Evolutionary conservation across 306 rosid genomes (phyloP), one percentile per base, ranked within the genome.

Genomic region (Cyclanthera cordifolia): DNA sequence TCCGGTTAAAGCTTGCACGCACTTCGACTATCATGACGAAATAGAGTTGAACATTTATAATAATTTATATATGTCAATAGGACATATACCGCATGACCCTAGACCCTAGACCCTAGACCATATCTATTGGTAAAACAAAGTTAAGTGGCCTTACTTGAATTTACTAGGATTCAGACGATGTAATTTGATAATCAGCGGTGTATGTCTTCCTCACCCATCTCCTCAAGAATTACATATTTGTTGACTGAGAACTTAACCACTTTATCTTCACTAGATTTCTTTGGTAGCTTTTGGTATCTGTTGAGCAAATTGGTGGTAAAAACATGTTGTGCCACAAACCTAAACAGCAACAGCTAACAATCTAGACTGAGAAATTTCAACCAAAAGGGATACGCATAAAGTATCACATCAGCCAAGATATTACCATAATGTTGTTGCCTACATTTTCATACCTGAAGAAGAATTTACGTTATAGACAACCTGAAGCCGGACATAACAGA

Each of bases 401-500:
- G 68, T n/a, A 61, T 61, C 28, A 19, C 4, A 61, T 5, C 50
- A 39, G 11, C 10, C 28, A 61, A 61, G 34, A 21, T 12, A 52
- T 19, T 20, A 52, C 47, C 47, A 25, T 16, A 16, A 59, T 34
- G 50, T 11, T 6, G 50, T 61, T 61, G 5, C 27, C 16, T 61
- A 20, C n/a, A n/a, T n/a, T n/a, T n/a, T n/a, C 66, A 78, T 64
- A 93, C 99, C 91, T 93, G 99, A 70, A 90, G 81, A 84, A 93
- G 99, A 71, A 93, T 86, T 76, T 93, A 96, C 71, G 99, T 93
- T 96, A 93, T 93, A 68, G 86, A 90, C 99, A 94, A 93, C 32
- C 99, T 90, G 67, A 93, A 93, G 70, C 99, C 96, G 15, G 99
- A 93, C 96, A 93, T 93, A 65, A 93, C 99, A 80, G 95, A 89